A percentile compares a stretch with the other conserved stretches of the same genome.
Evolutionary conservation across 2,329 filamentous ascomycete genomes (phyloP).

Genomic region (Metarhizium anisopliae): DNA sequence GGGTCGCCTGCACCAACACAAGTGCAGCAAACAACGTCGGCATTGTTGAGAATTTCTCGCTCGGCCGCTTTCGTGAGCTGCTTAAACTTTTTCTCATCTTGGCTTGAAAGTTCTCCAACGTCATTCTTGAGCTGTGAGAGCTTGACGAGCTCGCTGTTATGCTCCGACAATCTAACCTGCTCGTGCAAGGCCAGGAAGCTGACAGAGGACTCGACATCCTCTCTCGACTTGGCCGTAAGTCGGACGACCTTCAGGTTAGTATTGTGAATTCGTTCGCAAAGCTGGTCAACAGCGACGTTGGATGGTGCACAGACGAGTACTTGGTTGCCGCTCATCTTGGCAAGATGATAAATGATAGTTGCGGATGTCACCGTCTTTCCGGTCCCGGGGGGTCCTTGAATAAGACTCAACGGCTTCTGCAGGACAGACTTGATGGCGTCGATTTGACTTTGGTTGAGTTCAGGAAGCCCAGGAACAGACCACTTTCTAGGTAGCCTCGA

Average conservation of each 20-base stretch:
- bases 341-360: constrained; percentile 95
- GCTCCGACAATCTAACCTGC: constrained; percentile 95
- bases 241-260: constrained; percentile 95
- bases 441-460: constrained; percentile 92
- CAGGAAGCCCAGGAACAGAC: constrained; percentile 85
- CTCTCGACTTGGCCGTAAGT: constrained; percentile 95
- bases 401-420: constrained; percentile 87
- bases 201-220: constrained; percentile 98
- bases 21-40: constrained; percentile 97
- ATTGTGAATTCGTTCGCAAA: constrained; percentile 91
- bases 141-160: constrained; percentile 86
- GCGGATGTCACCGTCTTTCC: constrained; percentile 98
- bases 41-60: constrained; percentile 87
- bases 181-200: constrained; percentile 92
- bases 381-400: constrained; percentile 93
- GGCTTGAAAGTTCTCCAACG: constrained; percentile 81
- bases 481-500: constrained; percentile 94
- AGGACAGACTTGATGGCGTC: constrained; percentile 93
- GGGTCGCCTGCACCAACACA: constrained; percentile 96
- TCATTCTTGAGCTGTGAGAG: constrained; percentile 89
- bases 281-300: constrained; percentile 95
- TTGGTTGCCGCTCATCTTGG: constrained; percentile 89
- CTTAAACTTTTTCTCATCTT: constrained; percentile 98
- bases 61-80: constrained; percentile 89
- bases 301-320: constrained; percentile 95